Base-by-base conservation (phyloP, 2,329 filamentous ascomycete genomes). In the Corniculantispora saksenae region DNA sequence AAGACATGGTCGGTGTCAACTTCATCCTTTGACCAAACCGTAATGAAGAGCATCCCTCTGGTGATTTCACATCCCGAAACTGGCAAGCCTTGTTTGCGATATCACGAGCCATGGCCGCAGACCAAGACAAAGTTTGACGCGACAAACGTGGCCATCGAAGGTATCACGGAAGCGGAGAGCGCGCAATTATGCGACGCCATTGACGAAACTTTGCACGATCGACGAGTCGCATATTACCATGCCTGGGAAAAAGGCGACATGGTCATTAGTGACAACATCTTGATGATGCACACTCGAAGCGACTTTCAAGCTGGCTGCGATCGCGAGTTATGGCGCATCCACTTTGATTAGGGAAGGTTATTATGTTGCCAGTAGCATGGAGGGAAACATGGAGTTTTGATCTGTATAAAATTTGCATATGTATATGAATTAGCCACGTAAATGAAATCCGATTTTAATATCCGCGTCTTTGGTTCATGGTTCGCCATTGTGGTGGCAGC, bases 211-310 rank as follows among this genome's bases (percentile, higher is more conserved):
- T 71, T 84, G 1, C 82, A 85, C 63, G 84, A 86, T 67, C 76
- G 81, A 6, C 77, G 84, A 0, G 80, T 85, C 0, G 81, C 80
- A 9, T 76, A 84, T 45, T 81, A 82, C 62, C 82, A 84, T 63
- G 71, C 76, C 6, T 87, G 84, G 84, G 79, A 86, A 61, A 80
- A 83, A 72, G 84, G 84, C 0, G 85, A 87, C 69, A 54, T 87
- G 45, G 67, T 87, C 1, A 72, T 87, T 6, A 85, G 76, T 66
- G 84, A 86, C 67, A 86, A 86, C 57, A 70, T 80, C 3, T 64
- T 81, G 62, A 79, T 78, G 67, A 78, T 85, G 80, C 82, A 85
- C 61, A 84, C 82, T 0, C 72, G 81, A 56, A 84, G 78, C 56
- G 78, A 79, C 48, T 84, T 83, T 54, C 74, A 71, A 2, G 75